A percentile compares a stretch with the other conserved stretches of the same genome.
These are phyloP conservation scores for Protea cynaroides DNA, from an alignment of 164 flowering plant species.

Conservation along the genomic window DNA sequence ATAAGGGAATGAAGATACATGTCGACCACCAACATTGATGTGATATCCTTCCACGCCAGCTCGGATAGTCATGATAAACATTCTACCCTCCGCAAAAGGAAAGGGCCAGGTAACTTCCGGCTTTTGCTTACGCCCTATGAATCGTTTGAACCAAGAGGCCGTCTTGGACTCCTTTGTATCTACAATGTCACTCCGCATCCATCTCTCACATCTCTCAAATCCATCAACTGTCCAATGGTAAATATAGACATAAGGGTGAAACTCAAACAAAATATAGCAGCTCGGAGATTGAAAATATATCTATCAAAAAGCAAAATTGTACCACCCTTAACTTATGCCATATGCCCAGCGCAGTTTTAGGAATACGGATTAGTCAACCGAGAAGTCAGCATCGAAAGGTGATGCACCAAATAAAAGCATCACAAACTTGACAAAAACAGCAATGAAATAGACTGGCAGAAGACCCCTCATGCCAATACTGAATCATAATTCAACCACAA, in stretches of 20 bases:
- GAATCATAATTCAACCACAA: too few species aligned
- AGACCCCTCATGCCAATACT: too few species aligned
- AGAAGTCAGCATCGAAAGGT: too few species aligned
- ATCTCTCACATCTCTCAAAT: constrained; percentile 72
- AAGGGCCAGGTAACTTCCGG: constrained; percentile 91
- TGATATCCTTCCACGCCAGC: constrained; percentile 95
- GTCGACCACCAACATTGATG: constrained; percentile 83
- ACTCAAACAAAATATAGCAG: neutral
- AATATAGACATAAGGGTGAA: constrained; percentile 2
- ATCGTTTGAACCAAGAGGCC: constrained; percentile 82
- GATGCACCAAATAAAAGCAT: too few species aligned
- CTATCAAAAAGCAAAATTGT: too few species aligned
- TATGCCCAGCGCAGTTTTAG: too few species aligned
- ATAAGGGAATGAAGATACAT: constrained; percentile 88
- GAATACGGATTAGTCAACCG: too few species aligned
- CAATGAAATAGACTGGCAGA: too few species aligned
- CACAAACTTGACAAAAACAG: too few species aligned
- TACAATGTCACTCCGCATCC: constrained; percentile 62
- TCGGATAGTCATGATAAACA: constrained; percentile 75
- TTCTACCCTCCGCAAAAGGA: constrained; percentile 75
- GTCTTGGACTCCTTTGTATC: constrained; percentile 75
- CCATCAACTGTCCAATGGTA: constrained; percentile 72
- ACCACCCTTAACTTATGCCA: too few species aligned
- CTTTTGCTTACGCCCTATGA: constrained; percentile 88
- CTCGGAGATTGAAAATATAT: neutral